A percentile compares a stretch with the other conserved stretches of the same genome.
phyloP scores from a whole-genome alignment of 208 protist species.

The Kentomonas sorsogonicus region DNA sequence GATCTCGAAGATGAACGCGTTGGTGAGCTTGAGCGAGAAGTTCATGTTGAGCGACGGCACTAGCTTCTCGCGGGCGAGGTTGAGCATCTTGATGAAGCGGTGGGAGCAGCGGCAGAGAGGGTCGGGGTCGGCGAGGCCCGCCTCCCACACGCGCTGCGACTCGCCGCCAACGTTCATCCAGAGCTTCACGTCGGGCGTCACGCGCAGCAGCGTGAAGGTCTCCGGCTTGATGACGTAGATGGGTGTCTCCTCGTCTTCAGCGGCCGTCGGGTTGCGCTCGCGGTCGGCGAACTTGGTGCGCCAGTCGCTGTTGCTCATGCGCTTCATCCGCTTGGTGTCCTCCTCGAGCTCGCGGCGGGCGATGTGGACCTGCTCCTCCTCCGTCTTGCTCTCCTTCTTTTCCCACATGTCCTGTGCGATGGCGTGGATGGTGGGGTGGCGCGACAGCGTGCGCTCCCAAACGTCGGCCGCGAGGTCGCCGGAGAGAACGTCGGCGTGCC shows the following conservation, averaged over 20 bases:
- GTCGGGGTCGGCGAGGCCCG: slow-evolving; percentile 52
- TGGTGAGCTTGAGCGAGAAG: slow-evolving; percentile 81
- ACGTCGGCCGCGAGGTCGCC: slow-evolving; percentile 72
- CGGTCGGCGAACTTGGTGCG: slow-evolving; percentile 74
- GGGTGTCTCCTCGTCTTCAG: slow-evolving; percentile 75
- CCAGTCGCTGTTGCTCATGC: slow-evolving; percentile 88
- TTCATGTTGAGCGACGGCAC: slow-evolving; percentile 88
- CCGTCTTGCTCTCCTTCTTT: slow-evolving; percentile 58
- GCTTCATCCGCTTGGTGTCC: slow-evolving; percentile 84
- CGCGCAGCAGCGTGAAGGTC: slow-evolving; percentile 64
- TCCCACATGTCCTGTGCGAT: slow-evolving; percentile 85
- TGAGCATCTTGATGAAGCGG: slow-evolving; percentile 81
- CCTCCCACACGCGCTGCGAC: slow-evolving; percentile 81
- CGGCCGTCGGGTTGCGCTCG: slow-evolving; percentile 73
- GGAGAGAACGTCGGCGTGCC: slow-evolving; percentile 54
- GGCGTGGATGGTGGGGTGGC: slow-evolving; percentile 74
- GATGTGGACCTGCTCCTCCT: slow-evolving; percentile 63
- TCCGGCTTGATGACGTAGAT: slow-evolving; percentile 85
- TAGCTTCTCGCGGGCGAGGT: slow-evolving; percentile 76
- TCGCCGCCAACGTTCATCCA: slow-evolving; percentile 66
- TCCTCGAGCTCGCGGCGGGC: slow-evolving; percentile 67
- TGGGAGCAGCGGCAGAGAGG: slow-evolving; percentile 65
- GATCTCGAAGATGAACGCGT: slow-evolving; percentile 83
- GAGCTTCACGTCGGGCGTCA: slow-evolving; percentile 66
- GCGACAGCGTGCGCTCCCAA: slow-evolving; percentile 63